Evolutionary conservation across 2,329 filamentous ascomycete genomes (phyloP).

Genomic region (Verticillium alfalfae): DNA sequence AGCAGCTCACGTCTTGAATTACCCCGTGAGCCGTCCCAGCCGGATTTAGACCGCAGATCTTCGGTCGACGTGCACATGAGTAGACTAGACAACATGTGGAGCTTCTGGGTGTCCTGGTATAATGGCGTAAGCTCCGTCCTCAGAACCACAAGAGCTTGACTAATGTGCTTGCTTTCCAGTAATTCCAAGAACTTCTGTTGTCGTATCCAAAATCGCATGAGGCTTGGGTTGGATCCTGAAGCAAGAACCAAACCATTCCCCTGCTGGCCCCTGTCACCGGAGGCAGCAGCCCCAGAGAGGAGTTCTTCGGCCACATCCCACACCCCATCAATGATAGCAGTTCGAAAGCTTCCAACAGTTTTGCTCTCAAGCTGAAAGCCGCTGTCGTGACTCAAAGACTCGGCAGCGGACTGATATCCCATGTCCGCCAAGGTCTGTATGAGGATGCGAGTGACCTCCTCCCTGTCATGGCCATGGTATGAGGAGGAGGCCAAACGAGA

Average conservation of each 20-base stretch:
- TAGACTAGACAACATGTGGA: slow-evolving; percentile 81
- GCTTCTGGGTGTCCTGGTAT: slow-evolving; percentile 67
- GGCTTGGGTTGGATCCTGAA: slow-evolving; percentile 66
- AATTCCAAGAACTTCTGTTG: slow-evolving; percentile 95
- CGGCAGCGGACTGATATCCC: slow-evolving; percentile 75
- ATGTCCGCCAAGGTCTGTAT: slow-evolving; percentile 88
- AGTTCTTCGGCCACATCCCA: slow-evolving; percentile 85
- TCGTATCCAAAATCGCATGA: slow-evolving; percentile 82
- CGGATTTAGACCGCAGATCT: slow-evolving; percentile 69
- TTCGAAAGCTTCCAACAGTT: slow-evolving; percentile 79
- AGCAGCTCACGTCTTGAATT: slow-evolving; percentile 70
- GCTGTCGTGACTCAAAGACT: slow-evolving; percentile 71
- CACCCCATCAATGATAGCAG: slow-evolving; percentile 70
- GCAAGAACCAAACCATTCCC: slow-evolving; percentile 66
- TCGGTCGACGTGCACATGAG: slow-evolving; percentile 82
- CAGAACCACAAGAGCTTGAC: slow-evolving; percentile 73
- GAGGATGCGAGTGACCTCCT: slow-evolving; percentile 87
- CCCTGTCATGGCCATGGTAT: slow-evolving; percentile 83
- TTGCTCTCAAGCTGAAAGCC: slow-evolving; percentile 82
- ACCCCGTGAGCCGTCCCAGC: slow-evolving; percentile 79
- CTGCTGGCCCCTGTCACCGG: slow-evolving; percentile 23
- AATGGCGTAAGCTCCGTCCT: slow-evolving; percentile 83
- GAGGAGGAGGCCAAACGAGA: slow-evolving; percentile 13
- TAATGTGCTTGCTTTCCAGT: slow-evolving; percentile 69
- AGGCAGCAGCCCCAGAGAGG: slow-evolving; percentile 50